These are phyloP conservation scores for Trichoderma aggressivum DNA, from an alignment of 2,329 filamentous ascomycete species.

Conservation along the genomic window DNA sequence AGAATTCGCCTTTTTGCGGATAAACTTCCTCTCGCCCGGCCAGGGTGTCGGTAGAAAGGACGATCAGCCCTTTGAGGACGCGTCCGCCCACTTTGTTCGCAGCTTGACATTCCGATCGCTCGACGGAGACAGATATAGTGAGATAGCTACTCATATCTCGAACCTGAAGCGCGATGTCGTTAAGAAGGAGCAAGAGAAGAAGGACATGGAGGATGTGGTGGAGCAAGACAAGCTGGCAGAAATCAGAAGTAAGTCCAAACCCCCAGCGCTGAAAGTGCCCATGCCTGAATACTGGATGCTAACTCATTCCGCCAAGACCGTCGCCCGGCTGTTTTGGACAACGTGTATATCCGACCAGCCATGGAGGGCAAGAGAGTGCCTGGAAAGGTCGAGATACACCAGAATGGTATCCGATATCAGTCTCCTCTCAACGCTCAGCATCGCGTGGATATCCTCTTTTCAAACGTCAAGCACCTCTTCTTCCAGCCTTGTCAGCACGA, in stretches of 20 bases:
- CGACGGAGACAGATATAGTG: slow-evolving; percentile 81
- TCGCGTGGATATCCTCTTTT: slow-evolving; percentile 90
- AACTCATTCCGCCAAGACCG: slow-evolving; percentile 60
- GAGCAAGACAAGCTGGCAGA: slow-evolving; percentile 97
- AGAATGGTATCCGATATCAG: slow-evolving; percentile 96
- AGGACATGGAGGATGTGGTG: slow-evolving; percentile 98
- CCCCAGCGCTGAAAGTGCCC: not conserved
- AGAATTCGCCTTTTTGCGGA: slow-evolving; percentile 87
- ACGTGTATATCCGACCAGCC: slow-evolving; percentile 91
- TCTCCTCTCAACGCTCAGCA: slow-evolving; percentile 76
- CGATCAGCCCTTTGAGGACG: slow-evolving; percentile 96
- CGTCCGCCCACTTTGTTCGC: slow-evolving; percentile 89
- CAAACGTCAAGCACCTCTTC: slow-evolving; percentile 97
- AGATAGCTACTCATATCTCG: slow-evolving; percentile 88
- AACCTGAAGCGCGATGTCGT: slow-evolving; percentile 92
- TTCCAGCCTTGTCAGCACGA: slow-evolving; percentile 97
- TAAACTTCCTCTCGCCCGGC: slow-evolving; percentile 96
- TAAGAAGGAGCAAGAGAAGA: slow-evolving; percentile 96
- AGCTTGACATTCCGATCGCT: slow-evolving; percentile 93
- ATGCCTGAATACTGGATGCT: slow-evolving; percentile 29
- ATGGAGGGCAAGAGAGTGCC: slow-evolving; percentile 96
- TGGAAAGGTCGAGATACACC: slow-evolving; percentile 94
- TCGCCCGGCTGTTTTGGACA: slow-evolving; percentile 83
- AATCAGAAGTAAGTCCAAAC: slow-evolving; percentile 68
- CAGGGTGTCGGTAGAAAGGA: slow-evolving; percentile 97